Conservation (phyloP, 345 rosid genomes). For the Eucalyptus curtisii region DNA sequence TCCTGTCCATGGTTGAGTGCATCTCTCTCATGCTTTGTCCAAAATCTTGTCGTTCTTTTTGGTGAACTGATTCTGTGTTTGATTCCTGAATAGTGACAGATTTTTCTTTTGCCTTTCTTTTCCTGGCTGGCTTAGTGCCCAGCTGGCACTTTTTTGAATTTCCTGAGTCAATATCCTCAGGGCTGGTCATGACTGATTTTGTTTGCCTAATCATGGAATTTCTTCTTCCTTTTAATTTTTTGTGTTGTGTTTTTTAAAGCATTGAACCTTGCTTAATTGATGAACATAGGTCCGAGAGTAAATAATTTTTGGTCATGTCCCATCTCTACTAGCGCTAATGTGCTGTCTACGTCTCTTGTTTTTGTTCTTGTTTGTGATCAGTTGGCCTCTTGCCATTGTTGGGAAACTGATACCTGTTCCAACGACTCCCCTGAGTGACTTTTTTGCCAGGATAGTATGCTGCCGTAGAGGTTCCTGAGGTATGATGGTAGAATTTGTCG, state of each 20-base stretch:
- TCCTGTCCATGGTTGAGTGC: not conserved
- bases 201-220: not conserved
- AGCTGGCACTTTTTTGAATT: not conserved
- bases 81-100: not conserved
- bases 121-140: not conserved
- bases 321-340: not conserved
- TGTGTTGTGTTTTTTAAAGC: not conserved
- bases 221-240: not conserved
- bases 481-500: not conserved
- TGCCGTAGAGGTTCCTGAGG: not conserved
- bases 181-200: not conserved
- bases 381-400: slow-evolving; percentile 82
- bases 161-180: not conserved
- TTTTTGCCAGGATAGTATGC: not conserved
- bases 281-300: not conserved
- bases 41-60: not conserved
- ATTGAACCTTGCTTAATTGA: not conserved
- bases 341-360: not conserved
- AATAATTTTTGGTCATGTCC: not conserved
- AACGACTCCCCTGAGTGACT: slow-evolving; percentile 31
- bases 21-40: not conserved
- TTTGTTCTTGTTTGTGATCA: slow-evolving; percentile 8
- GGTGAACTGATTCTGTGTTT: not conserved
- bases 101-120: not conserved
- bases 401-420: slow-evolving; percentile 83